These are phyloP conservation scores for Mrakia frigida DNA, from an alignment of 768 basidiomycete species.

Conservation along the genomic window DNA sequence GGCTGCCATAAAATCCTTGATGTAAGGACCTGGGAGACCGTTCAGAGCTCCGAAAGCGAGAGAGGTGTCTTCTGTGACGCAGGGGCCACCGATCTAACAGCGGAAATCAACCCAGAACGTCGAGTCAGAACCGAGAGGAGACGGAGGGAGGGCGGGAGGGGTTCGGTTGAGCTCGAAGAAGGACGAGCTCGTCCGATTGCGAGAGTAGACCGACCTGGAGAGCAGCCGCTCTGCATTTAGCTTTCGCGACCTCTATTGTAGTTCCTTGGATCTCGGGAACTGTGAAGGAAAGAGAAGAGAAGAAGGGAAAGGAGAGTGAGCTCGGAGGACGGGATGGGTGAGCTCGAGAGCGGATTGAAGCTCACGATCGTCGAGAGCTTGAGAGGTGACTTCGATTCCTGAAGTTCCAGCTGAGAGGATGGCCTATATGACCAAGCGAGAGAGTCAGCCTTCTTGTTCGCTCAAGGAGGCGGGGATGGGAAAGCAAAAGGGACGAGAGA, in stretches of 20 bases:
- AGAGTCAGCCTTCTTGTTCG: background rate
- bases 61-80: conserved; percentile 70
- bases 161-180: background rate
- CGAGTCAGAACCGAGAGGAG: no score
- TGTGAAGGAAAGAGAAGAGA: conserved; percentile 40
- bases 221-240: conserved; percentile 80
- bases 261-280: conserved; percentile 93
- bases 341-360: background rate
- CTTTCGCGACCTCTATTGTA: conserved; percentile 79
- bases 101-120: no score
- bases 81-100: conserved; percentile 50
- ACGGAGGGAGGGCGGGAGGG: no score
- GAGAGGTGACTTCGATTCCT: conserved; percentile 71
- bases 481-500: background rate
- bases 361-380: conserved; percentile 40
- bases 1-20: conserved; percentile 81
- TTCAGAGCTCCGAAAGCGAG: conserved; percentile 82
- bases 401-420: conserved; percentile 61
- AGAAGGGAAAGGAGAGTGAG: background rate
- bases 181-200: conserved; percentile 13
- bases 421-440: conserved; percentile 40
- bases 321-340: background rate
- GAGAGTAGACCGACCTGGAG: conserved; percentile 57
- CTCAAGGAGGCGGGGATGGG: background rate
- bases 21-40: conserved; percentile 93